phyloP scores from a whole-genome alignment of 495 filamentous ascomycete genomes.

The Penicillium lividum region DNA sequence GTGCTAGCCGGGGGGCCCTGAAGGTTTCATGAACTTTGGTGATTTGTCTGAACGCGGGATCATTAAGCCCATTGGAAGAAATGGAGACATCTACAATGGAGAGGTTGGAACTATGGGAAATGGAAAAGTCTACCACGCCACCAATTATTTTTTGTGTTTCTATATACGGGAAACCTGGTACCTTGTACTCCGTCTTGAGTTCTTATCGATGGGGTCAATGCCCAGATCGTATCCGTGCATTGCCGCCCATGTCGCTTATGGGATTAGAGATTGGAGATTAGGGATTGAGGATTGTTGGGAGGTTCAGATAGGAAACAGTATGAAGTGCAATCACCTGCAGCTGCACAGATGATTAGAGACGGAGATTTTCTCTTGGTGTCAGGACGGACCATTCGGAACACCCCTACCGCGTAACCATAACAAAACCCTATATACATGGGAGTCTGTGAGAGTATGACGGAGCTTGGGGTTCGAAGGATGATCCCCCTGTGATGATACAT shows the following conservation, averaged over 20 bases:
- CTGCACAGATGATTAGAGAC: background rate
- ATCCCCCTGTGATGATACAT: constrained; percentile 18
- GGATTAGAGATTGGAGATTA: background rate
- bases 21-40: constrained; percentile 20
- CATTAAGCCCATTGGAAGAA: background rate
- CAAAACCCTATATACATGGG: constrained; percentile 1
- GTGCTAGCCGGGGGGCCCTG: constrained; percentile 20
- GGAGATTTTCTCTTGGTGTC: constrained; percentile 17
- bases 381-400: constrained; percentile 27
- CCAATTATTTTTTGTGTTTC: background rate
- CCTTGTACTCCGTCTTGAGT: background rate
- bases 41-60: constrained; percentile 11
- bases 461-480: constrained; percentile 12
- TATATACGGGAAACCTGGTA: background rate
- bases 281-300: background rate
- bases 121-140: background rate
- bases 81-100: too few relatives aligned
- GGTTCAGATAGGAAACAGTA: background rate
- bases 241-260: background rate
- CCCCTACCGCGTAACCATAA: constrained; percentile 26
- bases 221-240: background rate
- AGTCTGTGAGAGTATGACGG: constrained; percentile 22
- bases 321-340: background rate
- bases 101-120: too few relatives aligned
- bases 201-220: constrained; percentile 11